Base-by-base conservation (phyloP, 1,139 yeast species). In the Sugiyamaella castrensis region DNA sequence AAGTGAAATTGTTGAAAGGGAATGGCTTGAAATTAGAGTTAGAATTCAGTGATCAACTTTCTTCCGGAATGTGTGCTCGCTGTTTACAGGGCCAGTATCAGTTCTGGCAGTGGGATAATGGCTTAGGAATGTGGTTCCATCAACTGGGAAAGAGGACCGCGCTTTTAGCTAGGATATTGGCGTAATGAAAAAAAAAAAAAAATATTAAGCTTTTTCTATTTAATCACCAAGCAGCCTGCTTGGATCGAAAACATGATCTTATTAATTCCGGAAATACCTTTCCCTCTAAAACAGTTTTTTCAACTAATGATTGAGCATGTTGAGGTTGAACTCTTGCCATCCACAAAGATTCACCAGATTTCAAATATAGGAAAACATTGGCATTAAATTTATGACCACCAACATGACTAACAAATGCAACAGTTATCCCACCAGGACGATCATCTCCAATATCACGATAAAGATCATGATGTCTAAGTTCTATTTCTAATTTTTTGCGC, bases 301-400 rank as follows among this genome's bases (percentile, higher is more conserved):
- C 85, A 6, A 91, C 79, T 12, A 92, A 80, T 1, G 86, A 82
- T 48, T 75, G 74, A 15, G 83, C 87, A 61, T 88, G 87, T 46
- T 75, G 75, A 8, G 98, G 98, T 4, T 79, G 74, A 52, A 94
- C 84, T 56, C 92, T 75, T 0, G 95, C 98, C 61, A 88, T 71
- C 97, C 98, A 89, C 32, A 89, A 78, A 53, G 84, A 80, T 58
- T 86, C 84, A 11, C 95, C 95, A 2, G 83, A 71, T 56, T 77
- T 80, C 54, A 82, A 69, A 62, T 87, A 89, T 27, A 91, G 77
- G 47, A 88, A 75, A 1, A 87, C 86, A 67, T 92, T 92, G 1
- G 98, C 97, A 1, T 92, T 87, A 66, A 73, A 92, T 58, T 92
- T 92, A 68, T 92, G 98, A 2, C 98, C 98, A 2, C 98, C 98